Percentiles rank a stretch among this genome's conserved stretches.
phyloP scores from a whole-genome alignment of 1,284 basidiomycete species.

The Heterobasidion irregulare region DNA sequence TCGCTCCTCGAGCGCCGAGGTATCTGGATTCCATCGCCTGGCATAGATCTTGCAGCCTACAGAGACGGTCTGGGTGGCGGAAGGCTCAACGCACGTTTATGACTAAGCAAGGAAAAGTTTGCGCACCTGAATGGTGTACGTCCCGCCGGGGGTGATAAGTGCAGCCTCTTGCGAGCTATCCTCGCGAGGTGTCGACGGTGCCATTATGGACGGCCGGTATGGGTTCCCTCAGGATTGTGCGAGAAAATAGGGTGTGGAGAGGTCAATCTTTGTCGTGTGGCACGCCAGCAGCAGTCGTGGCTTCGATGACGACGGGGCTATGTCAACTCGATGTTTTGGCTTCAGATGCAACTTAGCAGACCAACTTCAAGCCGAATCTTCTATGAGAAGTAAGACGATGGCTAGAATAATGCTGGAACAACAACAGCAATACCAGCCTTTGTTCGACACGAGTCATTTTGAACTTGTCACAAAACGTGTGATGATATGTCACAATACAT shows the following conservation, averaged over 20 bases:
- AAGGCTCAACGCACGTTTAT: constrained; percentile 7
- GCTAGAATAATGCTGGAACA: no score
- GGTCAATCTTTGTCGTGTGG: background rate
- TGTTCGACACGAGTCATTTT: no score
- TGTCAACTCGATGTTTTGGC: no score
- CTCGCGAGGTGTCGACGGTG: constrained; percentile 19
- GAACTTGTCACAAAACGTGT: no score
- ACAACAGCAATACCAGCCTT: no score
- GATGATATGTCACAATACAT: no score
- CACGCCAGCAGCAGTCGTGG: no score
- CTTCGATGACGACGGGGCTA: no score
- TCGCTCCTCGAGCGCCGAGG: constrained; percentile 69
- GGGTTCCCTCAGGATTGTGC: background rate
- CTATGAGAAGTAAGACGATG: no score
- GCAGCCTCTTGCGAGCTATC: constrained; percentile 47
- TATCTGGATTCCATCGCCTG: constrained; percentile 66
- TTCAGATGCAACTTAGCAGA: no score
- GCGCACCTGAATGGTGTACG: constrained; percentile 67
- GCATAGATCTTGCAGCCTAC: constrained; percentile 94
- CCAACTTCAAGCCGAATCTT: no score
- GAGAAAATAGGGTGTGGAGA: background rate
- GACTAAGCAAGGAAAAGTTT: constrained; percentile 12
- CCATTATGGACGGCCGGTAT: constrained; percentile 6
- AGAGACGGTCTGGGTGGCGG: constrained; percentile 57
- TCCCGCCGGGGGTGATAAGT: constrained; percentile 63